A percentile compares a stretch with the other conserved stretches of the same genome.
phyloP scores from a whole-genome alignment of 2,329 filamentous ascomycete species.

The Sordariomycetes sp. region DNA sequence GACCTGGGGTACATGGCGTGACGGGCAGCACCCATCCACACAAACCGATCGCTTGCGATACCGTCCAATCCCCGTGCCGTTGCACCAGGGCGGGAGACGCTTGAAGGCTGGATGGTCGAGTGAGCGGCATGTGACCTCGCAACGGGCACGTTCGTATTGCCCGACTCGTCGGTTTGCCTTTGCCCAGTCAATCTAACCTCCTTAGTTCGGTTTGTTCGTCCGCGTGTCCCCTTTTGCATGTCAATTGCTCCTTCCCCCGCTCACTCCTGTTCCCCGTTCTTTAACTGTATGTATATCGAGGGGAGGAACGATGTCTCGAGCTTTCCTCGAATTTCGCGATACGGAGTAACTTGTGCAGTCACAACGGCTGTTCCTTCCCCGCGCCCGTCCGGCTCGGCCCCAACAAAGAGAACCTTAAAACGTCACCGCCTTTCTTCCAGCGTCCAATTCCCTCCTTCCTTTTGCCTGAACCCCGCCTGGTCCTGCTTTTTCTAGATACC shows the following conservation, averaged over 20 bases:
- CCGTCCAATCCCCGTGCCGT: not conserved
- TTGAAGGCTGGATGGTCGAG: not conserved
- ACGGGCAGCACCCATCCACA: not conserved
- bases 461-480: not conserved
- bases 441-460: not conserved
- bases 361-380: not conserved
- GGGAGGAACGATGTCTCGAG: no score
- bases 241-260: not conserved
- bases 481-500: not conserved
- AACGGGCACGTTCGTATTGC: not conserved
- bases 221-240: not conserved
- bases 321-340: no score
- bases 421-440: not conserved
- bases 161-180: not conserved
- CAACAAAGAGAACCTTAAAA: not conserved
- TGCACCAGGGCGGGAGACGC: not conserved
- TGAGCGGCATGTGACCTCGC: not conserved
- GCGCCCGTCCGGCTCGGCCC: not conserved
- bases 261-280: not conserved
- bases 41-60: not conserved
- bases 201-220: not conserved
- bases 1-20: not conserved
- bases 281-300: no score
- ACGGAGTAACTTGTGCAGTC: no score
- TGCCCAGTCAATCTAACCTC: not conserved